phyloP scores from a whole-genome alignment of 305 asterid species.

The Nicotiana rustica region DNA sequence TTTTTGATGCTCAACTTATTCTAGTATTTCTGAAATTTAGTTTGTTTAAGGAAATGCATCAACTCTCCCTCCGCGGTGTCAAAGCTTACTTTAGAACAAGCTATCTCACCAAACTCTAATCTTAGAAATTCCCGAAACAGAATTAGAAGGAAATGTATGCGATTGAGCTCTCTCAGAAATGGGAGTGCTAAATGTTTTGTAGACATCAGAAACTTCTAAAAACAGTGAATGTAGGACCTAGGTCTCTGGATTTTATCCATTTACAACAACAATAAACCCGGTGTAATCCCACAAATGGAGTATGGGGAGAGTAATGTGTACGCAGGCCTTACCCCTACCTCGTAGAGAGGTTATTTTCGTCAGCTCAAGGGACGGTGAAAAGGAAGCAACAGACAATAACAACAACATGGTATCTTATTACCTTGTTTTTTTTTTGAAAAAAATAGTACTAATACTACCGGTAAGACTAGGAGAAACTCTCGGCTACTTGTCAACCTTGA shows the following conservation, averaged over 20 bases:
- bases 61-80: slow-evolving; percentile 9
- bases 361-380: too few relatives aligned
- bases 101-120: slow-evolving; percentile 17
- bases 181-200: slow-evolving; percentile 26
- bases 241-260: not conserved
- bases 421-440: too few relatives aligned
- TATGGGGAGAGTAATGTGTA: too few relatives aligned
- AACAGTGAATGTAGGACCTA: not conserved
- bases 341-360: too few relatives aligned
- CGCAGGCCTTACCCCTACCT: too few relatives aligned
- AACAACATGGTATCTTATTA: too few relatives aligned
- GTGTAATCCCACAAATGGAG: too few relatives aligned
- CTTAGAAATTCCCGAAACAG: slow-evolving; percentile 25
- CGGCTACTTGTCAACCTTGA: too few relatives aligned
- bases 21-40: not conserved
- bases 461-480: too few relatives aligned
- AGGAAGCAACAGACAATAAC: too few relatives aligned
- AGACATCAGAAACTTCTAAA: not conserved
- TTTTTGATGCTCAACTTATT: not conserved
- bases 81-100: slow-evolving; percentile 17
- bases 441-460: too few relatives aligned
- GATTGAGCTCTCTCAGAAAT: slow-evolving; percentile 17
- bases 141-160: not conserved
- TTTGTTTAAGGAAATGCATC: not conserved
- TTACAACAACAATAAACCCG: too few relatives aligned